Percentiles rank a stretch among this genome's conserved stretches.
phyloP scores from a whole-genome alignment of 345 rosid species.

The Syzygium aromaticum region DNA sequence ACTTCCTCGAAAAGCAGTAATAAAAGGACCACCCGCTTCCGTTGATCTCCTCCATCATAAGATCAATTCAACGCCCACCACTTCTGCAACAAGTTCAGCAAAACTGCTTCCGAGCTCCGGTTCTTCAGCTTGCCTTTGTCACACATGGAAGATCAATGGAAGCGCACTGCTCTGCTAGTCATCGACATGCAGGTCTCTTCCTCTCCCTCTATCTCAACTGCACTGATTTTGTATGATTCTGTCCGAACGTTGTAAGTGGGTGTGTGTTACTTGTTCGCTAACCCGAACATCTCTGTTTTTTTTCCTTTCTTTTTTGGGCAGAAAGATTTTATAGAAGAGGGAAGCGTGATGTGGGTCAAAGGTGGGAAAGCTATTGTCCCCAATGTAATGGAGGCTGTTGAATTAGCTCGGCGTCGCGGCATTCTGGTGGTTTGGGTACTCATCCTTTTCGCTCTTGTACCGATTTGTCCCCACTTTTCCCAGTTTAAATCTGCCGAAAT shows the following conservation, averaged over 20 bases:
- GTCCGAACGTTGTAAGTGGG: neutral
- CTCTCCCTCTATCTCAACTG: neutral
- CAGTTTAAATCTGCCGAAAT: neutral
- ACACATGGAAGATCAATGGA: slow-evolving; percentile 50
- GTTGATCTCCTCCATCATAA: neutral
- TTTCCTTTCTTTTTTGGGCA: slow-evolving; percentile 1
- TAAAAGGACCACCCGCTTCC: neutral
- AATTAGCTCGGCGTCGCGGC: slow-evolving; percentile 68
- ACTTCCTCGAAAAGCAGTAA: neutral
- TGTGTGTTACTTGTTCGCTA: neutral
- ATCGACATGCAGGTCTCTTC: slow-evolving; percentile 89
- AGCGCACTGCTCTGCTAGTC: slow-evolving; percentile 67
- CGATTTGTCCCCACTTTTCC: neutral
- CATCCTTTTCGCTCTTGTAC: neutral
- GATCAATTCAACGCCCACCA: neutral
- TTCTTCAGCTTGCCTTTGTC: neutral
- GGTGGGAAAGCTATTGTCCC: slow-evolving; percentile 68
- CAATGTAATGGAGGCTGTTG: slow-evolving; percentile 57
- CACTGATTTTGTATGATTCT: neutral
- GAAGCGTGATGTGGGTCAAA: slow-evolving; percentile 34
- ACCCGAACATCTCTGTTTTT: neutral
- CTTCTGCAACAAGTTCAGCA: neutral
- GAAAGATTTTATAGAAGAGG: slow-evolving; percentile 65
- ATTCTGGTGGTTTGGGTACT: slow-evolving; percentile 71
- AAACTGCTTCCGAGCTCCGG: neutral